These are phyloP conservation scores for Solanum etuberosum DNA, from an alignment of 257 asterid genomes.

Conservation along the genomic window DNA sequence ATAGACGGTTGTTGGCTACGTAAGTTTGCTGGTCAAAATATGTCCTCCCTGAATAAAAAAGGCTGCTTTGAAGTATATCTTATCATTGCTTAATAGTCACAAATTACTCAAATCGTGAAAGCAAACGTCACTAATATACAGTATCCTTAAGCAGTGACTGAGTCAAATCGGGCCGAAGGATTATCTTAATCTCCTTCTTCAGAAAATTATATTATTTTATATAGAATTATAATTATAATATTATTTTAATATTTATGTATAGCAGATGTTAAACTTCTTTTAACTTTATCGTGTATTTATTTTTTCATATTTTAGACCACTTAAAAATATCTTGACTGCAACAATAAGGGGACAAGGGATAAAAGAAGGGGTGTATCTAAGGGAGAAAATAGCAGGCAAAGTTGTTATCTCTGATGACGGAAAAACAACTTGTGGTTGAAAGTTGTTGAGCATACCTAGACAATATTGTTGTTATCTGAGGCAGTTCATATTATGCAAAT, in stretches of 20 bases:
- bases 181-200: background rate
- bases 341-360: background rate
- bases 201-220: no score
- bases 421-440: background rate
- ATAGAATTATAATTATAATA: no score
- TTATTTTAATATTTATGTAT: no score
- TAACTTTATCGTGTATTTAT: no score
- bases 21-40: background rate
- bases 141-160: background rate
- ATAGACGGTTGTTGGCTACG: background rate
- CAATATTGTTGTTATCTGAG: background rate
- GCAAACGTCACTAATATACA: background rate
- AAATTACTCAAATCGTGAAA: background rate
- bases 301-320: no score
- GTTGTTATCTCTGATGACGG: background rate
- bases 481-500: background rate
- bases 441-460: background rate
- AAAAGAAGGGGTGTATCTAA: background rate
- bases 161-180: background rate
- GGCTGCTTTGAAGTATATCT: background rate
- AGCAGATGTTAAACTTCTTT: rapidly evolving
- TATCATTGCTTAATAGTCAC: background rate
- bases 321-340: background rate
- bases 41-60: background rate
- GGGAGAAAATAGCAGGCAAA: background rate